These are phyloP conservation scores for Ceratocystis diversiconidia DNA, from an alignment of 2,329 filamentous ascomycete genomes.

Conservation along the genomic window DNA sequence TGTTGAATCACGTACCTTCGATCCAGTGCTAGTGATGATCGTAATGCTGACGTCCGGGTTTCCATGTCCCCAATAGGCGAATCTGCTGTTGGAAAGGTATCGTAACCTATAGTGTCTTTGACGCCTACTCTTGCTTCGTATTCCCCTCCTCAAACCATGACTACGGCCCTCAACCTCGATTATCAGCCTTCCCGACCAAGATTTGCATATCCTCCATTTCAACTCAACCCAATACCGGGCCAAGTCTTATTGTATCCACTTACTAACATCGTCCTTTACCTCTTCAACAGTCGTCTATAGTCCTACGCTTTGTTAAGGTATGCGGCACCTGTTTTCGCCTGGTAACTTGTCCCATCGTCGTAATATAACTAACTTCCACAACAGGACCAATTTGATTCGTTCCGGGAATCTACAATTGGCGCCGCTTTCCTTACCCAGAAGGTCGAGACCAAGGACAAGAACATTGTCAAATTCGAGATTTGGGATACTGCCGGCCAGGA, in stretches of 20 bases:
- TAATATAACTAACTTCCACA: neutral
- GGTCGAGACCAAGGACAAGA: conserved; percentile 93
- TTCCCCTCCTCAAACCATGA: neutral
- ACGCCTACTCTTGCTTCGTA: neutral
- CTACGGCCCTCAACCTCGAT: neutral
- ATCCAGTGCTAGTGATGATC: conserved; percentile 58
- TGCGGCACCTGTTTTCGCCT: conserved; percentile 21
- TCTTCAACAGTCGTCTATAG: conserved; percentile 68
- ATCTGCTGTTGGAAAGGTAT: conserved; percentile 95
- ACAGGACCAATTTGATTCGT: conserved; percentile 95
- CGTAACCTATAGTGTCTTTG: conserved; percentile 17
- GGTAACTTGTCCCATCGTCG: neutral
- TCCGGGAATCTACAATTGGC: conserved; percentile 94
- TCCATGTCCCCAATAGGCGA: conserved; percentile 46
- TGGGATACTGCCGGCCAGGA: conserved; percentile 99
- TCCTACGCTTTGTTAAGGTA: conserved; percentile 96
- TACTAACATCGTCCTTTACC: conserved; percentile 21
- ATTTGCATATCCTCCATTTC: neutral
- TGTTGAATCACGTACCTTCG: conserved; percentile 24
- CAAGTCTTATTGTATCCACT: neutral
- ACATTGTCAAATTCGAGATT: conserved; percentile 99
- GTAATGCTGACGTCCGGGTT: conserved; percentile 42
- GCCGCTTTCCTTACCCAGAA: conserved; percentile 98
- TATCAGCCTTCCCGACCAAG: neutral
- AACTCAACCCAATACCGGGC: neutral